A percentile compares a stretch with the other conserved stretches of the same genome.
These are phyloP conservation scores for Aspergillus piperis DNA, from an alignment of 2,329 filamentous ascomycete genomes.

Conservation along the genomic window DNA sequence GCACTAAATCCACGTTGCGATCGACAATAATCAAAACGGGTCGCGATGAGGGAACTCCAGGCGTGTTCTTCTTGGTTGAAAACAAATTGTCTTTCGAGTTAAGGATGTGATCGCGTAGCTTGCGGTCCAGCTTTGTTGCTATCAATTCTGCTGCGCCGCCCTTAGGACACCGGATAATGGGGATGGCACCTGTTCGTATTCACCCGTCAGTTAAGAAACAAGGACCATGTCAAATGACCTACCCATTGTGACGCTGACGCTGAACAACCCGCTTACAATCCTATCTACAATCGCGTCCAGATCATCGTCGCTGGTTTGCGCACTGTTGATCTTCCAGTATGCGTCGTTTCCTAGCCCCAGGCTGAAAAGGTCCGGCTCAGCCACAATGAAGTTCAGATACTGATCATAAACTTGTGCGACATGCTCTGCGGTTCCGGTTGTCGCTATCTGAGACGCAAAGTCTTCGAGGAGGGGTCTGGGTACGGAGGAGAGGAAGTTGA, in stretches of 20 bases:
- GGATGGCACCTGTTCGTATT: conserved; percentile 69
- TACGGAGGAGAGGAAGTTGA: conserved; percentile 96
- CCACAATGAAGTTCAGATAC: conserved; percentile 95
- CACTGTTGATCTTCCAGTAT: conserved; percentile 96
- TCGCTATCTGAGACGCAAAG: conserved; percentile 84
- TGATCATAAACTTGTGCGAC: conserved; percentile 95
- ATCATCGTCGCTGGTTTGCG: conserved; percentile 84
- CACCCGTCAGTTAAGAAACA: conserved; percentile 9
- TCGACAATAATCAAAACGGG: conserved; percentile 93
- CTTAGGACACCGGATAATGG: conserved; percentile 92
- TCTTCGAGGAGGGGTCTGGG: conserved; percentile 89
- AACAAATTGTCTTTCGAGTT: conserved; percentile 99
- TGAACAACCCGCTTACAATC: conserved; percentile 95
- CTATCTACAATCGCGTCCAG: conserved; percentile 84
- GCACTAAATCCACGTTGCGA: conserved; percentile 90
- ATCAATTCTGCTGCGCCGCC: conserved; percentile 93
- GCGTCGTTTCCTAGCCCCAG: conserved; percentile 89
- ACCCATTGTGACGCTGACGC: conserved; percentile 98
- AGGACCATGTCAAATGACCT: conserved; percentile 28
- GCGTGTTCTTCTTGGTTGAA: conserved; percentile 65
- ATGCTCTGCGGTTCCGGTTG: conserved; percentile 80
- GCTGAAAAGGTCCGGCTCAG: conserved; percentile 93
- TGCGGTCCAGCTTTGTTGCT: conserved; percentile 88
- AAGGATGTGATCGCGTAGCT: conserved; percentile 91
- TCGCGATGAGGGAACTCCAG: conserved; percentile 69